Base-by-base conservation (phyloP, 805 yeast genomes). In the Metschnikowia kofuensis region DNA sequence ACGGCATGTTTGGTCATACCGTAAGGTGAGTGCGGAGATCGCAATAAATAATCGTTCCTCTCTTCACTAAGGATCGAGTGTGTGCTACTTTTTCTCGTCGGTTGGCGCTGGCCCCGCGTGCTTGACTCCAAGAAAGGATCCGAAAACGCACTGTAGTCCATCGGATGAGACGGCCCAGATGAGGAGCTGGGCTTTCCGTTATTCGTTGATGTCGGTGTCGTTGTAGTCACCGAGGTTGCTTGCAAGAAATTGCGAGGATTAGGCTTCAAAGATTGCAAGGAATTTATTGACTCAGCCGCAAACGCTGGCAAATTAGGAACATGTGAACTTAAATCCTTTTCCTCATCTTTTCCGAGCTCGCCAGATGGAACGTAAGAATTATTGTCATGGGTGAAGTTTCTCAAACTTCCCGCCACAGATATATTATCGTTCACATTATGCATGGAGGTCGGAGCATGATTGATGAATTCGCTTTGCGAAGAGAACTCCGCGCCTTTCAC, bases 91-190 rank as follows among this genome's bases (percentile, higher is more conserved):
- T 50, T 52, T 14, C 55, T 45, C 26, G 47, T 40, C 7, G 55
- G 46, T 13, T 52, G 52, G 6, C 49, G 52, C 34, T 56, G 57
- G 38, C 47, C 45, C 30, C 49, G 51, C 40, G 47, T 35, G 7
- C 42, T 42, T n/a, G 44, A 46, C 8, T 65, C 69, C 43, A 62
- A 38, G 46, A 55, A 65, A 38, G 66, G 63, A 49, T 59, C 60
- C 15, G 65, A 55, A 34, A 49, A 59, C 29, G 55, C 54, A 9
- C 63, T 62, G 42, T 31, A 37, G 28, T 50, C 53, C 13, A 9
- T 42, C 14, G 35, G 46, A 21, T 30, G 36, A 4, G 45, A n/a
- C 48, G 37, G 28, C 9, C 40, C 50, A 3, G 31, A 34, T n/a
- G 39, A 34, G 12, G n/a, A 27, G 2, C 35, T 30, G 29, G 40